Conservation (phyloP, 176 grass and related monocot species). For the Oryza nivara region DNA sequence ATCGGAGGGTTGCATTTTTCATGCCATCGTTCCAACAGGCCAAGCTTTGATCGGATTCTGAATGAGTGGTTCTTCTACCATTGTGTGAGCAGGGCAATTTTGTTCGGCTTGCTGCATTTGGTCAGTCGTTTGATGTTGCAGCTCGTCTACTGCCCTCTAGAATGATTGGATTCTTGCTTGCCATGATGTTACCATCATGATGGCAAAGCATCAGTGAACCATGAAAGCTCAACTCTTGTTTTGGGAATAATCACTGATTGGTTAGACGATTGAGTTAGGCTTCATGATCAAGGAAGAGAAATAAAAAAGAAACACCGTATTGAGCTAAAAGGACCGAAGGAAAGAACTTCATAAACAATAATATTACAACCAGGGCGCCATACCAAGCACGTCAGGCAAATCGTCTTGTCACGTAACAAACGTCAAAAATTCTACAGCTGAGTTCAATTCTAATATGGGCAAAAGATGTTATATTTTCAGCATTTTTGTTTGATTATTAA, state of each 20-base stretch:
- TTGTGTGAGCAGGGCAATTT: neutral
- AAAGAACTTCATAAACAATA: neutral
- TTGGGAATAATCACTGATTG: neutral
- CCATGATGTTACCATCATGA: neutral
- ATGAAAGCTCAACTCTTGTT: neutral
- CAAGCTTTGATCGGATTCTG: no score
- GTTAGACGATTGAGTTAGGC: neutral
- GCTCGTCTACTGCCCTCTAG: neutral
- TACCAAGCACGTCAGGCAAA: constrained; percentile 21
- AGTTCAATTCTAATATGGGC: neutral
- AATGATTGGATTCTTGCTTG: neutral
- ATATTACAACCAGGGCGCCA: neutral
- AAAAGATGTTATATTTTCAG: neutral
- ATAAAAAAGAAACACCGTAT: neutral
- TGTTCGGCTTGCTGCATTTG: neutral
- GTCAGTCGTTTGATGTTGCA: neutral
- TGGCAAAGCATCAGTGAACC: neutral
- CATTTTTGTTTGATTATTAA: neutral
- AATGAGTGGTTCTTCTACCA: neutral
- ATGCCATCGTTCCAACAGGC: no score
- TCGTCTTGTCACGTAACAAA: neutral
- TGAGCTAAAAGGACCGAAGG: no score
- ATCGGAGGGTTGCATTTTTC: no score
- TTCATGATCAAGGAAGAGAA: neutral
- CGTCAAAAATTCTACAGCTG: neutral